Evolutionary conservation across 2,329 filamentous ascomycete genomes (phyloP).

Genomic region (Graphilbum fragrans): DNA sequence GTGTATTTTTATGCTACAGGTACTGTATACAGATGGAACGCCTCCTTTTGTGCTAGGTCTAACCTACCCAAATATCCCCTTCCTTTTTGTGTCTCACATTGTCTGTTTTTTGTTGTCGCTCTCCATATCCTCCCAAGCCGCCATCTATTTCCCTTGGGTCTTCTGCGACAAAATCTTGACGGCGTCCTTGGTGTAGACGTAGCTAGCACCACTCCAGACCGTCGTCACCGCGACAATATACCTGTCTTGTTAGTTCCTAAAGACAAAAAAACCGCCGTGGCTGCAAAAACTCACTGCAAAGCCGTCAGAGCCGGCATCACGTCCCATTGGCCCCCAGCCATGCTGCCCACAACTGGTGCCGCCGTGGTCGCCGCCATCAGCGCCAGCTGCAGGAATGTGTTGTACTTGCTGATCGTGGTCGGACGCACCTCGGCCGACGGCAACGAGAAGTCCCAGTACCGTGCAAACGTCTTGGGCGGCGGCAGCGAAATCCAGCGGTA

Average conservation of each 20-base stretch:
- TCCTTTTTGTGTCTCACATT: not conserved
- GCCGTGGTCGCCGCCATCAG: conserved; percentile 78
- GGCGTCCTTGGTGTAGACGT: conserved; percentile 80
- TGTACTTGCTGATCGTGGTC: conserved; percentile 78
- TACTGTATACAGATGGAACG: no score
- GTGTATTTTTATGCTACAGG: not conserved
- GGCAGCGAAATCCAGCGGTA: conserved; percentile 93
- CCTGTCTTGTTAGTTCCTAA: conserved; percentile 27
- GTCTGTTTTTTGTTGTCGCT: not conserved
- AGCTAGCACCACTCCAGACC: conserved; percentile 86
- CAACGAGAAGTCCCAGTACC: conserved; percentile 96
- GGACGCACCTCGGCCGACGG: conserved; percentile 77
- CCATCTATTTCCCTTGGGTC: no score
- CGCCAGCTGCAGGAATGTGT: conserved; percentile 82
- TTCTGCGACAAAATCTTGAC: conserved; percentile 62
- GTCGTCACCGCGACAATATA: conserved; percentile 83
- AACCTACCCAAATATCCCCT: no score
- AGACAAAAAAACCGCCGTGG: not conserved
- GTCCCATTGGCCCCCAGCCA: conserved; percentile 28
- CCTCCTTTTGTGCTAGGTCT: no score
- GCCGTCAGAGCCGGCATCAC: conserved; percentile 41
- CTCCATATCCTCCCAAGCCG: no score
- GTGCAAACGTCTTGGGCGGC: conserved; percentile 76
- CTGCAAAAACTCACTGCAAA: conserved; percentile 45
- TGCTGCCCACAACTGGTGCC: conserved; percentile 44